phyloP scores from a whole-genome alignment of 192 early-diverging fungal genomes.

The Coemansia sp. region DNA sequence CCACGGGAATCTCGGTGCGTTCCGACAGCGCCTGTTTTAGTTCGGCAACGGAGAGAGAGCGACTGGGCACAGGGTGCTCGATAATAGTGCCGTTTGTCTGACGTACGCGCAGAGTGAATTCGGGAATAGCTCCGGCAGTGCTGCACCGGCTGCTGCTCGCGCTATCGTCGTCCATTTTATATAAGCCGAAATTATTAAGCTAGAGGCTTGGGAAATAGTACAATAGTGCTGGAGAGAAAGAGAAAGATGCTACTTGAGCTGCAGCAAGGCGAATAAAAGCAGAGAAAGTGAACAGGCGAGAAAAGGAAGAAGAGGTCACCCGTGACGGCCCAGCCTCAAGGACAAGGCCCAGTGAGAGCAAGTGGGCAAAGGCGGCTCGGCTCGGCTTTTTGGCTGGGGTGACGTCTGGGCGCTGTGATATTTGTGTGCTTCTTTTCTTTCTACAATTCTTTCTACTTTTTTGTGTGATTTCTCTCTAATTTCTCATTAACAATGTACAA shows the following conservation, averaged over 20 bases:
- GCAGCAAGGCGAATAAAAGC: background rate
- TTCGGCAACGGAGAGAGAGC: constrained; percentile 18
- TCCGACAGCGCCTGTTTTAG: constrained; percentile 35
- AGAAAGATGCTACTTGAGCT: background rate
- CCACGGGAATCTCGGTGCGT: constrained; percentile 33
- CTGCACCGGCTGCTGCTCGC: constrained; percentile 12
- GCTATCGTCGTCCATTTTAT: constrained; percentile 15
- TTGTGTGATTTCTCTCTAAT: background rate
- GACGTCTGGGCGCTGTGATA: background rate
- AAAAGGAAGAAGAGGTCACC: background rate
- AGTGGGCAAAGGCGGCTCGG: background rate
- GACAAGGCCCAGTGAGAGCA: background rate
- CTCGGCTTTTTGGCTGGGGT: background rate
- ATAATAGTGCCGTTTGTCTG: constrained; percentile 38
- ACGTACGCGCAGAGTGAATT: constrained; percentile 26
- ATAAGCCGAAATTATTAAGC: background rate
- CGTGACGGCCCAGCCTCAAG: background rate
- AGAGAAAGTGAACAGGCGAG: background rate
- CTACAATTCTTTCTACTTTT: background rate
- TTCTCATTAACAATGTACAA: constrained; percentile 36
- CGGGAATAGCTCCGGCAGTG: background rate
- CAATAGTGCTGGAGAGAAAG: background rate
- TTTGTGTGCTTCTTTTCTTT: background rate
- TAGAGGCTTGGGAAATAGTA: background rate
- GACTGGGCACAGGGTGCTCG: constrained; percentile 16